Evolutionary conservation across 2,329 filamentous ascomycete genomes (phyloP), one percentile per base, ranked within the genome.

Genomic region (Dactylellina sp.): DNA sequence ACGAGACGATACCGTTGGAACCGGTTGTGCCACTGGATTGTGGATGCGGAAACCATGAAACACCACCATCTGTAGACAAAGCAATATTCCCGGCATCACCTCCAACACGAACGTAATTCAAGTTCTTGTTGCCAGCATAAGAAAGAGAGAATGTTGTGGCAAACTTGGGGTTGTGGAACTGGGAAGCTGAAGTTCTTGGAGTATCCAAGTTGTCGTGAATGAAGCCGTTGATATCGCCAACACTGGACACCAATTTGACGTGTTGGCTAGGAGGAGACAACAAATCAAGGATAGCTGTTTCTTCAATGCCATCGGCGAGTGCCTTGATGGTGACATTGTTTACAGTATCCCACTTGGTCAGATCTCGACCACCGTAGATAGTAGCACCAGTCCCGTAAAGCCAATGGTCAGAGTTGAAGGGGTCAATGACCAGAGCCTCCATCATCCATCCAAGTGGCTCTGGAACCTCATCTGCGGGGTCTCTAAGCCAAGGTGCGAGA

Each of bases 371-470:
- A 9, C 85, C 85, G 37, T 83, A 86, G 52, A 86, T 79, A 0
- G 85, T 86, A 18, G 84, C 79, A 0, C 86, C 86, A 0, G 86
- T 88, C 18, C 84, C 85, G 68, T 88, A 88, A 0, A 88, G 79
- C 85, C 85, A 88, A 77, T 87, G 86, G 76, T 87, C 82, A 68
- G 85, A 86, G 76, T 88, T 85, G 22, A 84, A 82, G 0, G 86
- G 86, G 76, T 88, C 82, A 53, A 88, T 88, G 22, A 85, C 85
- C 6, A 88, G 79, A 0, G 84, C 80, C 77, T 88, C 86, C 7
- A 88, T 85, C 86, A 88, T 88, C 86, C 86, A 88, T 0, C 86
- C 86, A 1, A 88, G 79, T 35, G 81, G 81, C 79, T 86, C 85
- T n/a, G 70, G 70, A 28, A 59, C 50, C 12, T 65, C 61, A 28